These are phyloP conservation scores for Auriculariales sp. DNA, from an alignment of 768 basidiomycete species.

Conservation along the genomic window DNA sequence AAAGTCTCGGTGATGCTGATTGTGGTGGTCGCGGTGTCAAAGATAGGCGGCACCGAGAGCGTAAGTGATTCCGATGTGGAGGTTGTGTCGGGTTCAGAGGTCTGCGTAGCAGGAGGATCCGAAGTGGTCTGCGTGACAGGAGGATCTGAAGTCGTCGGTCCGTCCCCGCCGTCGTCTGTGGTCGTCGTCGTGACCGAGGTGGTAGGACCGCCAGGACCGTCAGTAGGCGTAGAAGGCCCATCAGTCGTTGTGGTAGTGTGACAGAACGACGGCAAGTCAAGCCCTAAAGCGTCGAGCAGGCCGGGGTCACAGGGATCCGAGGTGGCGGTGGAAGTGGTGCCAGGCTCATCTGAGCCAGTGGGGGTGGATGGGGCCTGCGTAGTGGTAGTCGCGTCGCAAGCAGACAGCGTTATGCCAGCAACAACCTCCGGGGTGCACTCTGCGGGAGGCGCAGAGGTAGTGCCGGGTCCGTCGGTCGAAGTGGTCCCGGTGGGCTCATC, in stretches of 20 bases:
- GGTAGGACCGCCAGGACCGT: background rate
- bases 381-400: background rate
- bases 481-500: constrained; percentile 27
- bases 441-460: constrained; percentile 6
- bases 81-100: constrained; percentile 14
- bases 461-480: constrained; percentile 13
- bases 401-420: background rate
- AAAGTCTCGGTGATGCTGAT: background rate
- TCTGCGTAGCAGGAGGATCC: constrained; percentile 12
- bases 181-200: constrained; percentile 2
- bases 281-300: background rate
- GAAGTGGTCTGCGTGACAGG: background rate
- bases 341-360: background rate
- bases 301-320: background rate
- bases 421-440: background rate
- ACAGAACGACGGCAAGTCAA: background rate
- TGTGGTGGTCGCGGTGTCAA: background rate
- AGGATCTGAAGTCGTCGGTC: no score
- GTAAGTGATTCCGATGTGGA: constrained; percentile 4
- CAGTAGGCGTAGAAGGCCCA: background rate
- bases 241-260: background rate
- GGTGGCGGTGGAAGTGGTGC: background rate
- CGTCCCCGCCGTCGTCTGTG: background rate
- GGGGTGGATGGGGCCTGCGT: constrained; percentile 1
- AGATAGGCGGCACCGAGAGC: background rate